phyloP scores from a whole-genome alignment of 345 rosid species.

The Moricandia arvensis region DNA sequence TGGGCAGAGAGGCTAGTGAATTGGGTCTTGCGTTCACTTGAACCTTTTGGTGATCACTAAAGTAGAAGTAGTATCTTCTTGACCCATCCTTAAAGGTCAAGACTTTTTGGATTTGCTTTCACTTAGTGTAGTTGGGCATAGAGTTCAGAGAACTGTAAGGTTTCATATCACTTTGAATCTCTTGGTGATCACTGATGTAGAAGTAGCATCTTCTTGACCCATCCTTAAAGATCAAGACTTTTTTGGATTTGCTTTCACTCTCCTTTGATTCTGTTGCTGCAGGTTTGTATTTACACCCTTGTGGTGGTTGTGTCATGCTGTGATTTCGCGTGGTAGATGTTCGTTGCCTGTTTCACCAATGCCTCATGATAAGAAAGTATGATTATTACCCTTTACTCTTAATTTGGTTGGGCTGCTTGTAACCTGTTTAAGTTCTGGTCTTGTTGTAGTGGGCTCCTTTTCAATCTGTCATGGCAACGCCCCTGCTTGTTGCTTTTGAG shows the following conservation, averaged over 20 bases:
- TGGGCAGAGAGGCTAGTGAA: not conserved
- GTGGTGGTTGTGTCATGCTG: constrained; percentile 69
- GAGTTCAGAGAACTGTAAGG: not conserved
- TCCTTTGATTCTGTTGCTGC: constrained; percentile 1
- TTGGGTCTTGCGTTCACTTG: not conserved
- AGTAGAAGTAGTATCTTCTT: not conserved
- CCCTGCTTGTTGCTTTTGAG: constrained; percentile 81
- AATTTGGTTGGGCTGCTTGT: not conserved
- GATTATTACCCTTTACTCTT: constrained; percentile 8
- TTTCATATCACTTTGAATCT: not conserved
- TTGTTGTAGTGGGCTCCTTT: constrained; percentile 87
- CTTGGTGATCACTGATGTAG: not conserved
- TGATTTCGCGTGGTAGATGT: constrained; percentile 77
- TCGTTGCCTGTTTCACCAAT: constrained; percentile 83
- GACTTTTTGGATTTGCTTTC: not conserved
- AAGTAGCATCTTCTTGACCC: not conserved
- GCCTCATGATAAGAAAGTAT: constrained; percentile 79
- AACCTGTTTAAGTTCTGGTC: constrained; percentile 17
- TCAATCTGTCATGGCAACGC: constrained; percentile 69
- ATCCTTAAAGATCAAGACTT: not conserved
- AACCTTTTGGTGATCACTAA: not conserved
- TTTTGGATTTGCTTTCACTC: not conserved
- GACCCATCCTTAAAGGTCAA: not conserved
- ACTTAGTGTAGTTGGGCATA: not conserved
- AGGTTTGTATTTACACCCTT: constrained; percentile 73